These are phyloP conservation scores for Cardamine occulta DNA, from an alignment of 345 rosid species.

Conservation along the genomic window DNA sequence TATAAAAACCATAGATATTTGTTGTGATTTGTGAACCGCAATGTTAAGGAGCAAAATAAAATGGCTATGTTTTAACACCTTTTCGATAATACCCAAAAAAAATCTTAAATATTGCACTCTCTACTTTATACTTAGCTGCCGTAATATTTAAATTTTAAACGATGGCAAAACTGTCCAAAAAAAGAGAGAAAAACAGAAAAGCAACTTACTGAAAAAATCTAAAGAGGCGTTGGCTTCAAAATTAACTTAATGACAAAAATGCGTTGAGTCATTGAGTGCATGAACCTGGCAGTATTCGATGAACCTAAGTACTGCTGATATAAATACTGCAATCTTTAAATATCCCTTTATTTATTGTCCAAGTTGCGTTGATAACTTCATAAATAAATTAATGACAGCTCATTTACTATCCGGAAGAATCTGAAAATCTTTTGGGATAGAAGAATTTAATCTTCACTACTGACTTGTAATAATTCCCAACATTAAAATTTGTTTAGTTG, in stretches of 20 bases:
- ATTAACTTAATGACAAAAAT: conserved; percentile 31
- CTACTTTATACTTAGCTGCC: conserved; percentile 5
- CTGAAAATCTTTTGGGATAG: not conserved
- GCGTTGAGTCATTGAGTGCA: conserved; percentile 28
- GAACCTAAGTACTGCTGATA: conserved; percentile 23
- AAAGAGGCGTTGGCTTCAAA: conserved; percentile 8
- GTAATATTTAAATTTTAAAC: not conserved
- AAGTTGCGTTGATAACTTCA: conserved; percentile 38
- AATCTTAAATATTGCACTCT: not conserved
- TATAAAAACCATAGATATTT: not conserved
- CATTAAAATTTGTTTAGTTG: not conserved
- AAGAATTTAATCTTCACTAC: not conserved
- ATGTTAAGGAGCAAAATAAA: not conserved
- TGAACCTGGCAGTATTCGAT: conserved; percentile 38
- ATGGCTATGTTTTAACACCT: not conserved
- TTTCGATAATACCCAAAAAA: not conserved
- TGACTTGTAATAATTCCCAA: not conserved
- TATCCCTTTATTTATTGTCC: conserved; percentile 18
- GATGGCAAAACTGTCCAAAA: not conserved
- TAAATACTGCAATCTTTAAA: not conserved
- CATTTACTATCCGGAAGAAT: conserved; percentile 25
- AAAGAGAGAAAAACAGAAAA: not conserved
- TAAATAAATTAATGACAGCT: conserved; percentile 30
- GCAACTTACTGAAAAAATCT: conserved; percentile 23
- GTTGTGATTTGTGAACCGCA: not conserved